Conservation (phyloP, 768 basidiomycete species). For the Leccinum broughii region DNA sequence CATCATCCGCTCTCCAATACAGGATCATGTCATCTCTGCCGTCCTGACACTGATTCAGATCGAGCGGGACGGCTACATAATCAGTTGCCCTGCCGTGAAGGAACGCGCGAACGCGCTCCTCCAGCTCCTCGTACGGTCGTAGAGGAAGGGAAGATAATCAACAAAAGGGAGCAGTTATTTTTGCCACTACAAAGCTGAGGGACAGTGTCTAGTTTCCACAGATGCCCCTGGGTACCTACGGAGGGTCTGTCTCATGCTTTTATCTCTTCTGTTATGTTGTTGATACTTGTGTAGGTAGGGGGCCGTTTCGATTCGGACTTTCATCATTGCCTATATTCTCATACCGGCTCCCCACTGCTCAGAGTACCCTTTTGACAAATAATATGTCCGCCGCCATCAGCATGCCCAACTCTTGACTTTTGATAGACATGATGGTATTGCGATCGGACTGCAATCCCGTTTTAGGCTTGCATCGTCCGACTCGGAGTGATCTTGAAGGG, state of each 20-base stretch:
- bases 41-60: slow-evolving; percentile 84
- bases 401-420: slow-evolving; percentile 82
- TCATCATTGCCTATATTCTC: slow-evolving; percentile 80
- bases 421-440: slow-evolving; percentile 44
- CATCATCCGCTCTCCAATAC: slow-evolving; percentile 80
- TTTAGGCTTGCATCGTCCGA: slow-evolving; percentile 77
- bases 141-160: slow-evolving; percentile 56
- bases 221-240: slow-evolving; percentile 82
- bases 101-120: slow-evolving; percentile 86
- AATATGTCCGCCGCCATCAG: slow-evolving; percentile 75
- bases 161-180: slow-evolving; percentile 71
- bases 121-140: slow-evolving; percentile 52
- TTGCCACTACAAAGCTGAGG: slow-evolving; percentile 80
- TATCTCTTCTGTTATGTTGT: neutral
- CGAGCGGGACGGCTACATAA: slow-evolving; percentile 88
- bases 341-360: slow-evolving; percentile 67
- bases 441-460: slow-evolving; percentile 2
- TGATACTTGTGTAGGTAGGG: slow-evolving; percentile 60
- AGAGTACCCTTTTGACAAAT: slow-evolving; percentile 73
- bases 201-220: slow-evolving; percentile 61
- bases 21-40: slow-evolving; percentile 77
- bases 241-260: slow-evolving; percentile 50
- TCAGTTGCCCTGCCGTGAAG: slow-evolving; percentile 89
- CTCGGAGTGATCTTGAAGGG: slow-evolving; percentile 91
- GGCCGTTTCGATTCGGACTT: slow-evolving; percentile 55